These are phyloP conservation scores for Fusarium papillatum DNA, from an alignment of 2,329 filamentous ascomycete genomes.

Conservation along the genomic window DNA sequence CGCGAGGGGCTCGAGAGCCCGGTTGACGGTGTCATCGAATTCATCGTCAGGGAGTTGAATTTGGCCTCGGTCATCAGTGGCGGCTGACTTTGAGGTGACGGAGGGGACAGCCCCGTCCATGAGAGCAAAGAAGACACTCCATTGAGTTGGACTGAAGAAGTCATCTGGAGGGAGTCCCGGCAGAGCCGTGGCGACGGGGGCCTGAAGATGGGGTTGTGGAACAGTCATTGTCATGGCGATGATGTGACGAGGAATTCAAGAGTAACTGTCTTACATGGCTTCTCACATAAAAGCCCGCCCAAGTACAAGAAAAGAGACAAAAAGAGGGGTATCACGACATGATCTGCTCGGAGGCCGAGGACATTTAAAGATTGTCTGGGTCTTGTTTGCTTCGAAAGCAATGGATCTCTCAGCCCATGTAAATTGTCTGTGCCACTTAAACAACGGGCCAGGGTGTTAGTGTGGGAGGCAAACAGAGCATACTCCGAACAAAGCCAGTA, in stretches of 20 bases:
- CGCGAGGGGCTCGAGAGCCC: slow-evolving; percentile 51
- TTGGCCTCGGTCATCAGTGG: slow-evolving; percentile 55
- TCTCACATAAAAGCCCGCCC: slow-evolving; percentile 19
- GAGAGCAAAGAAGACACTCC: slow-evolving; percentile 66
- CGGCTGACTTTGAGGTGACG: slow-evolving; percentile 59
- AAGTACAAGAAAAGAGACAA: background rate
- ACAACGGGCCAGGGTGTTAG: slow-evolving; percentile 1
- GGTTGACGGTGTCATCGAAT: slow-evolving; percentile 61
- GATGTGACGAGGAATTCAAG: slow-evolving; percentile 19
- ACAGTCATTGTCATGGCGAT: slow-evolving; percentile 26
- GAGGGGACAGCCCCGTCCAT: slow-evolving; percentile 73
- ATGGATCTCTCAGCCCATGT: background rate
- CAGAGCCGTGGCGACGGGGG: slow-evolving; percentile 39
- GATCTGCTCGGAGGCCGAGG: background rate
- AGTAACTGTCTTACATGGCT: slow-evolving; percentile 32
- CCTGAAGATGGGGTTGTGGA: slow-evolving; percentile 29
- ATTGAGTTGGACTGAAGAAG: slow-evolving; percentile 64
- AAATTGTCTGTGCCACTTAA: slow-evolving; percentile 27
- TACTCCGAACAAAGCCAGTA: background rate
- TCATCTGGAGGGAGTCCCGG: slow-evolving; percentile 45
- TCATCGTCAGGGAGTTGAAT: slow-evolving; percentile 63
- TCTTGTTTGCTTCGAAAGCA: slow-evolving; percentile 5
- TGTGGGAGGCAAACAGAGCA: background rate
- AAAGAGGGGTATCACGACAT: background rate
- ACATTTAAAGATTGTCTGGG: background rate